Conservation (phyloP, 371 early-diverging fungal species). For the Lichtheimia corymbifera region DNA sequence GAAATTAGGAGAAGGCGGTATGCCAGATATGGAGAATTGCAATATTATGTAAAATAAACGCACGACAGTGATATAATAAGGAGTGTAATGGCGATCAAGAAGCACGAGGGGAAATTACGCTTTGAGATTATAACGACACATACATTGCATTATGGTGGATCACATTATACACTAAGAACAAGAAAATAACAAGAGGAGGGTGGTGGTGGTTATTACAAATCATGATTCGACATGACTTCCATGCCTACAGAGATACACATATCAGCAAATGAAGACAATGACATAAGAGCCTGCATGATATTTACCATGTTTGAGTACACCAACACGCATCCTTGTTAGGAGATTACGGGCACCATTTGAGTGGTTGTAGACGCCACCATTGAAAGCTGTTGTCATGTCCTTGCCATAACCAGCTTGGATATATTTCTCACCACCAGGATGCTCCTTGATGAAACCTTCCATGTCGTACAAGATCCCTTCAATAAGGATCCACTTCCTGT, state of each 20-base stretch:
- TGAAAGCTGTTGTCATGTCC: slow-evolving; percentile 85
- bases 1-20: slow-evolving; percentile 74
- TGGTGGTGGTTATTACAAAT: neutral
- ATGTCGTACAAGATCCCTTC: slow-evolving; percentile 92
- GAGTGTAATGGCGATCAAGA: too few species aligned
- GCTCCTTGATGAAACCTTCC: slow-evolving; percentile 82
- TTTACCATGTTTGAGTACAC: slow-evolving; percentile 46
- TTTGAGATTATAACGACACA: too few species aligned
- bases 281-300: neutral
- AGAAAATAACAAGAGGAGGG: too few species aligned
- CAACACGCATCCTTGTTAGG: slow-evolving; percentile 72
- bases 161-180: too few species aligned
- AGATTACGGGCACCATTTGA: slow-evolving; percentile 84
- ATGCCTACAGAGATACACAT: slow-evolving; percentile 1
- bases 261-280: neutral
- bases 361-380: slow-evolving; percentile 88
- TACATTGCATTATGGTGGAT: too few species aligned
- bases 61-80: neutral
- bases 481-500: slow-evolving; percentile 81
- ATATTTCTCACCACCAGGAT: slow-evolving; percentile 89
- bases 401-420: slow-evolving; percentile 76
- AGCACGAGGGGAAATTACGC: too few species aligned
- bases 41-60: slow-evolving; percentile 44
- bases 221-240: slow-evolving; percentile 14
- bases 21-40: slow-evolving; percentile 62